Evolutionary conservation across 1,284 basidiomycete genomes (phyloP), one percentile per base, ranked within the genome.

Genomic region (Puccinia polysora): DNA sequence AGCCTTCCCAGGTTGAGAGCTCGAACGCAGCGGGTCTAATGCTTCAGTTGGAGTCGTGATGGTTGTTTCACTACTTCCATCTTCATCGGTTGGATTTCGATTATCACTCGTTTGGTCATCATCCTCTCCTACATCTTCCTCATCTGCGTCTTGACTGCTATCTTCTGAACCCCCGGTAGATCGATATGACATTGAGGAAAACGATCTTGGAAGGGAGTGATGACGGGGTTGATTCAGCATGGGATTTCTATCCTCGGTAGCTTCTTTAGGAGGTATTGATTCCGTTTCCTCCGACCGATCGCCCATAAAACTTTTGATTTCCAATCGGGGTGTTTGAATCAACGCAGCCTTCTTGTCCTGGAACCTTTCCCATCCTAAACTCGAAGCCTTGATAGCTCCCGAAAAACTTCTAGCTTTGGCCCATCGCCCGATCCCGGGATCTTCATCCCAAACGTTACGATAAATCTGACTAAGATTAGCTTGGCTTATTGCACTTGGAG

Each of bases 371-470:
- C 36, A 32, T 15, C 36, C 58, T 1, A 34, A n/a, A 14, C 8
- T 38, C 45, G 36, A 14, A 34, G 14, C 36, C n/a, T 32, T 47
- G 23, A 34, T 34, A 45, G 55, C 32, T 8, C 53, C 45, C 5
- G 58, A 62, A 25, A 47, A 12, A 8, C 32, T 30, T 28, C 49
- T 50, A 30, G 59, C 45, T 49, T 71, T 25, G 34, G 68, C 58
- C 56, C 56, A 71, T 8, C 59, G 43, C 36, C 58, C 45, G 20
- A 71, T 71, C 45, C 50, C 49, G 23, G 58, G 58, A 34, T 71
- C 56, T 7, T 62, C 68, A 53, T 71, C 68, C 68, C 68, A 71
- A 18, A 59, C 68, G 50, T 71, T 71, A 1, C 68, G 68, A 63
- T 71, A 71, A 34, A 71, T 59, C 47, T 71, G 45, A 53, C 47